Percentiles rank a stretch among this genome's conserved stretches.
These are phyloP conservation scores for Cercis canadensis DNA, from an alignment of 306 rosid species.

Conservation along the genomic window DNA sequence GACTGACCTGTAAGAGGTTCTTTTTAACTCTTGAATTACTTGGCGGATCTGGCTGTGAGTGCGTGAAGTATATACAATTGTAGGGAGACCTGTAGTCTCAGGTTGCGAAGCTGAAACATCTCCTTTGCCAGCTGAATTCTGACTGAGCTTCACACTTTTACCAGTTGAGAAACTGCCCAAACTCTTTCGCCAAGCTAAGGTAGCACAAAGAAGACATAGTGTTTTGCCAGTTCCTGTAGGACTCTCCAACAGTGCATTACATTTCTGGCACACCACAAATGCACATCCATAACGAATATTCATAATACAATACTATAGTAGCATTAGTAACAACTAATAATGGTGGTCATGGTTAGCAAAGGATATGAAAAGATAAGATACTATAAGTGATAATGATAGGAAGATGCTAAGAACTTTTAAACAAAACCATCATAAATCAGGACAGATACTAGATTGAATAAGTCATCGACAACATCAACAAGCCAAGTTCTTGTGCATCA, in stretches of 20 bases:
- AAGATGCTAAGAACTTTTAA: not conserved
- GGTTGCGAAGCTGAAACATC: slow-evolving; percentile 53
- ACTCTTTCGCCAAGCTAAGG: slow-evolving; percentile 93
- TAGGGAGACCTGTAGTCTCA: slow-evolving; percentile 47
- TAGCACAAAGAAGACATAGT: slow-evolving; percentile 92
- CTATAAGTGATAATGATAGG: too few relatives aligned
- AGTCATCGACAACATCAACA: not conserved
- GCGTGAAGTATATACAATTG: slow-evolving; percentile 83
- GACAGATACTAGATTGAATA: not conserved
- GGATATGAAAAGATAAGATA: not conserved
- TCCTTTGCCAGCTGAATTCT: slow-evolving; percentile 44
- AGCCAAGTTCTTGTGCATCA: not conserved
- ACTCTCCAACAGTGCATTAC: slow-evolving; percentile 94
- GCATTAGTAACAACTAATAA: slow-evolving; percentile 2
- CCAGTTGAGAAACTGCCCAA: slow-evolving; percentile 82
- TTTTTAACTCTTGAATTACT: slow-evolving; percentile 87
- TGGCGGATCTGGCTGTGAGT: slow-evolving; percentile 99
- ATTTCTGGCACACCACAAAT: slow-evolving; percentile 54
- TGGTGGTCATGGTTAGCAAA: slow-evolving; percentile 12
- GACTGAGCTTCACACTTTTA: slow-evolving; percentile 42
- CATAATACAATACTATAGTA: not conserved
- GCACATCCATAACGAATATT: slow-evolving; percentile 7
- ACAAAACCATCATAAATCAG: not conserved
- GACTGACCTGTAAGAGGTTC: slow-evolving; percentile 92
- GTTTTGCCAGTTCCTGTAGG: slow-evolving; percentile 99